Percentiles rank a stretch among this genome's conserved stretches.
These are phyloP conservation scores for Tylopilus vinaceipallidus DNA, from an alignment of 768 basidiomycete genomes.

Conservation along the genomic window DNA sequence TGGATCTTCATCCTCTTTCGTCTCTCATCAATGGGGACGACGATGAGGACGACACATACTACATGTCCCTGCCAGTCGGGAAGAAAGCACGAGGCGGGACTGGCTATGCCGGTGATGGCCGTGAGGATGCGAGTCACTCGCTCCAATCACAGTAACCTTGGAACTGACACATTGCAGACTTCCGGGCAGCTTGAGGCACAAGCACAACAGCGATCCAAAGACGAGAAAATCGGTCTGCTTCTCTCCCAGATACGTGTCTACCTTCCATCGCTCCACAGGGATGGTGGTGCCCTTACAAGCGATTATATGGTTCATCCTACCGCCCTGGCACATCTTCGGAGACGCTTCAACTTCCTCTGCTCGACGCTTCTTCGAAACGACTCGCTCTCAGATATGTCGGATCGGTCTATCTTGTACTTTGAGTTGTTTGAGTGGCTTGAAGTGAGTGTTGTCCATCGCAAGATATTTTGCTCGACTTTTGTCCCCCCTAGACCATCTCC, in stretches of 20 bases:
- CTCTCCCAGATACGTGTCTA: constrained; percentile 75
- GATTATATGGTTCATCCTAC: constrained; percentile 94
- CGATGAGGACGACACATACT: constrained; percentile 55
- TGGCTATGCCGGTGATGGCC: constrained; percentile 82
- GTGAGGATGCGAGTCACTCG: constrained; percentile 73
- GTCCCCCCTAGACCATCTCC: constrained; percentile 70
- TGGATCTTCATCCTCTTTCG: constrained; percentile 27
- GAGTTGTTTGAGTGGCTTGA: constrained; percentile 92
- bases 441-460: constrained; percentile 42
- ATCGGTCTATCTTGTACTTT: constrained; percentile 80
- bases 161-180: constrained; percentile 44
- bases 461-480: not conserved
- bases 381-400: constrained; percentile 92
- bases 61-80: constrained; percentile 40
- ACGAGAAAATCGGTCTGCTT: constrained; percentile 67
- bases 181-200: constrained; percentile 80
- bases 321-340: constrained; percentile 84
- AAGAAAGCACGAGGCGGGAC: constrained; percentile 77
- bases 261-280: constrained; percentile 76
- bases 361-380: constrained; percentile 87
- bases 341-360: constrained; percentile 87
- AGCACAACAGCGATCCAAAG: constrained; percentile 68
- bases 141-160: not conserved
- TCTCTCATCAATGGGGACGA: constrained; percentile 36
- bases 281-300: constrained; percentile 74